Base-by-base conservation (phyloP, 1,139 yeast genomes). In the Suhomyces anneliseae region DNA sequence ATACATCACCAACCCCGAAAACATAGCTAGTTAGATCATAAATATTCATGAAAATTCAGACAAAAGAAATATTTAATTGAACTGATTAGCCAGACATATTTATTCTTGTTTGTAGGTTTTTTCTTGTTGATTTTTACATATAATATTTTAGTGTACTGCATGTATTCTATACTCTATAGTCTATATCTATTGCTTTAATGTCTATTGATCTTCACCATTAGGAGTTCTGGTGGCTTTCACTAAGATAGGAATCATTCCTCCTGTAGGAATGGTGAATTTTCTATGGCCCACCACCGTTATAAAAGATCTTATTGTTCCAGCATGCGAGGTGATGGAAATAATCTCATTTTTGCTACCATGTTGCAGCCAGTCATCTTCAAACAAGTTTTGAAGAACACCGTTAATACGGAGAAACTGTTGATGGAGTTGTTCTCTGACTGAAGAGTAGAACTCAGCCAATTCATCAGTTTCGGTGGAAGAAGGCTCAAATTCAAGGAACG, bases 161-260 rank as follows among this genome's bases (percentile, higher is more conserved):
- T 19, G 27, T 40, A 36, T 19, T 19, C 24, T 19, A 19, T 19
- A 19, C 6, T 19, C 24, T 19, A 19, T 19, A 14, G 2, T 14
- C 2, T 19, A 19, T 19, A 19, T 19, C 24, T 19, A 19, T 19
- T 19, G 4, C 24, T 19, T 19, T n/a, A 6, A 32, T 32, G 12
- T 10, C 7, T 34, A n/a, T 8, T 4, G 12, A 34, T 34, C 14
- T 34, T 29, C 11, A 29, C 7, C 7, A 29, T 4, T 19, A 4
- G 24, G 24, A 19, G 24, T 42, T 50, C 68, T 58, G 10, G 66
- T 65, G 7, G 64, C 80, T 54, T 73, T 77, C 11, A 83, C 75
- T 10, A 82, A 76, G 19, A 82, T 71, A 1, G 88, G 88, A 27
- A 83, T 74, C 82, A 83, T 79, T 6, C 87, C 88, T 0, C 88